Base-by-base conservation (phyloP, 306 rosid genomes). In the Casuarina glauca region DNA sequence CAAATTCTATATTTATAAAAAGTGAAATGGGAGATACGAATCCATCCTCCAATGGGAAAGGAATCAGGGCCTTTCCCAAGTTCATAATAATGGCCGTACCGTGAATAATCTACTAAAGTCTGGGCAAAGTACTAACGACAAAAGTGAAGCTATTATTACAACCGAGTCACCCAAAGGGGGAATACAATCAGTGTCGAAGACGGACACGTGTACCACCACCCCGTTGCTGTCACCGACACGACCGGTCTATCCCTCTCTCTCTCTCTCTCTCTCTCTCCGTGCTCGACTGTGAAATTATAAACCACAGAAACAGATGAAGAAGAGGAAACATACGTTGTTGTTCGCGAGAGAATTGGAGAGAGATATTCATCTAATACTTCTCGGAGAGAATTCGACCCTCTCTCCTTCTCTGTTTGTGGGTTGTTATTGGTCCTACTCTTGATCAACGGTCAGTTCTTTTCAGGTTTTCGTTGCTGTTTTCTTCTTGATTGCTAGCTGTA, bases 121-220 rank as follows among this genome's bases (percentile, higher is more conserved):
- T 72, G 68, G 61, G 68, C 68, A 41, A 58, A 46, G 26, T 26
- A 1, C 76, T n/a, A 76, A 55, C 35, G 9, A 2, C 74, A 43
- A 17, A 54, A 35, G 12, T 46, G 57, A 32, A 6, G 17, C 66
- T 17, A 76, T 10, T 67, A 7, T 53, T 52, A 76, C 66, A 3
- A n/a, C 26, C 13, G 67, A 8, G 53, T 78, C 38, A 69, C 72
- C 64, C 45, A n/a, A 45, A 55, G 4, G 4, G 16, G 7, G 4
- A 41, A 78, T 38, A 55, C 13, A 35, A 38, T 26, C 54, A 38
- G 3, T 7, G 38, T 57, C 1, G 0, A 10, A 4, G 0, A 43
- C 64, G 75, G 76, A 73, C 87, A 81, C 83, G 88, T 84, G 87
- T 80, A 67, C 74, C 36, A 39, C 60, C 43, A 32, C 4, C 63